Percentiles rank a stretch among this genome's conserved stretches.
Conservation (phyloP, 805 yeast species). For the Nakazawaea ishiwadae region DNA sequence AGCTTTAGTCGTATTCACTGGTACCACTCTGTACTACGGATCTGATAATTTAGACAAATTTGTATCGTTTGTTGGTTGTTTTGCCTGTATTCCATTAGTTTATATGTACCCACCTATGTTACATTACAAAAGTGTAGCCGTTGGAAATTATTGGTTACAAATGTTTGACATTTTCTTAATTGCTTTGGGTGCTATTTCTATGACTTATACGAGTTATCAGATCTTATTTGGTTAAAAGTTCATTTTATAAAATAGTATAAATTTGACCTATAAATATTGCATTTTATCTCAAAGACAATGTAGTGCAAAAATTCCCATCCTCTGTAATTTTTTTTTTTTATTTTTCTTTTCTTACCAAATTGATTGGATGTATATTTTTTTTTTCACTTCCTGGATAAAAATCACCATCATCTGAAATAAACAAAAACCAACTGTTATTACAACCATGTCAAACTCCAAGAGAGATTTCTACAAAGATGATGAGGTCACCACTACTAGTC, state of each 20-base stretch:
- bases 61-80: slow-evolving; percentile 78
- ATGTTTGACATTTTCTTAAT: slow-evolving; percentile 44
- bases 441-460: slow-evolving; percentile 20
- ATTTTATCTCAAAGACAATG: too few species aligned
- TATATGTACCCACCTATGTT: slow-evolving; percentile 83
- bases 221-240: slow-evolving; percentile 29
- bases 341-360: neutral
- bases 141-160: slow-evolving; percentile 30
- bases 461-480: slow-evolving; percentile 52
- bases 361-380: neutral
- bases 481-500: slow-evolving; percentile 40
- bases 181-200: slow-evolving; percentile 52
- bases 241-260: neutral
- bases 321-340: too few species aligned
- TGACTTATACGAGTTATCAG: slow-evolving; percentile 66
- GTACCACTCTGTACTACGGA: slow-evolving; percentile 59
- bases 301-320: too few species aligned
- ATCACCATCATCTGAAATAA: too few species aligned
- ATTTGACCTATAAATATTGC: too few species aligned
- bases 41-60: slow-evolving; percentile 66
- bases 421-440: too few species aligned
- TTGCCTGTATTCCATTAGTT: slow-evolving; percentile 82
- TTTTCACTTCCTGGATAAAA: neutral
- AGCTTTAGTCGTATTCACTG: slow-evolving; percentile 47
- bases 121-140: slow-evolving; percentile 51